Conservation (phyloP, 164 flowering plant species). For the Cinnamomum chago region DNA sequence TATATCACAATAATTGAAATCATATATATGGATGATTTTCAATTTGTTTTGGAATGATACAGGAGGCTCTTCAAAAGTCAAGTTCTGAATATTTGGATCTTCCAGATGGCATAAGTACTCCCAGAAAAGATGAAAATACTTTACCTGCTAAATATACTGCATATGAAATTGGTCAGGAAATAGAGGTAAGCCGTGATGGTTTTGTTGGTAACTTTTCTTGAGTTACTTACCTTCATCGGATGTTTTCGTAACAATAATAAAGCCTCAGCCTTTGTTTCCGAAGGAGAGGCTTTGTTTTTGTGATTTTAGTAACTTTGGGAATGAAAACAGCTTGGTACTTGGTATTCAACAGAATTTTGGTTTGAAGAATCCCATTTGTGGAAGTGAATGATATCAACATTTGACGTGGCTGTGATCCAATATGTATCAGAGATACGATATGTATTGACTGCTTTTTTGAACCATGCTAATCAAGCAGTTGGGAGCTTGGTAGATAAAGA, state of each 20-base stretch:
- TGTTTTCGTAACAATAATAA: no score
- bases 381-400: no score
- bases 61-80: conserved; percentile 40
- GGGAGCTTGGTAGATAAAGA: conserved; percentile 26
- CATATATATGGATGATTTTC: no score
- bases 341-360: no score
- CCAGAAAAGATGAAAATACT: conserved; percentile 23
- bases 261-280: no score
- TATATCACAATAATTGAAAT: not conserved
- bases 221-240: not conserved
- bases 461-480: conserved; percentile 55
- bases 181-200: conserved; percentile 35
- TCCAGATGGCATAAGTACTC: conserved; percentile 20
- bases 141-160: conserved; percentile 17
- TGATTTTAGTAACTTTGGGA: no score
- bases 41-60: conserved; percentile 13
- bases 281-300: no score
- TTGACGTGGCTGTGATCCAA: no score
- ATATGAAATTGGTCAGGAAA: conserved; percentile 14
- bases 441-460: no score
- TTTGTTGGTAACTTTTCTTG: not conserved
- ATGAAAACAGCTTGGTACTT: no score
- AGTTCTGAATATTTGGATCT: conserved; percentile 39
- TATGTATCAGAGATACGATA: no score
- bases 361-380: no score